phyloP scores from a whole-genome alignment of 2,329 filamentous ascomycete species.

The Ceratocystis diversiconidia region DNA sequence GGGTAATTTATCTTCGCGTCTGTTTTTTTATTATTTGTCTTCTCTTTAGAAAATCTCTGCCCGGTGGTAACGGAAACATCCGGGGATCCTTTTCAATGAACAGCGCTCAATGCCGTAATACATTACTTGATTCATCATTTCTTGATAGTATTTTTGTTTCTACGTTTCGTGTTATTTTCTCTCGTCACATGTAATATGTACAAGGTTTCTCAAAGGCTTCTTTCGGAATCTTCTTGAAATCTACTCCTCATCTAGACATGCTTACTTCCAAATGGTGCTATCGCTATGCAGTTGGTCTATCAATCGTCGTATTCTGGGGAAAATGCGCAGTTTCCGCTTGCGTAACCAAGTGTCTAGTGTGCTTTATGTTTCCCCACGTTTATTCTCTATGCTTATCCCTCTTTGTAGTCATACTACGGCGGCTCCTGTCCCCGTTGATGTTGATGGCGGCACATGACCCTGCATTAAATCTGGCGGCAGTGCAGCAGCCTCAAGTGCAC shows the following conservation, averaged over 20 bases:
- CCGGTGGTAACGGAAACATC: slow-evolving; percentile 7
- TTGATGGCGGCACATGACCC: neutral
- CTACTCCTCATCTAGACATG: too few relatives aligned
- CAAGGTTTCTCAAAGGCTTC: neutral
- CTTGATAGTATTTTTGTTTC: neutral
- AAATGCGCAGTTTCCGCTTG: too few relatives aligned
- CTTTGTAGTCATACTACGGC: neutral
- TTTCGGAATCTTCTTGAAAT: too few relatives aligned
- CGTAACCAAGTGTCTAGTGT: too few relatives aligned
- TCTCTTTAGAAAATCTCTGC: neutral
- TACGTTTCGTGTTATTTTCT: neutral
- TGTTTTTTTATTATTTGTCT: neutral
- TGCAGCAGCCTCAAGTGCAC: neutral
- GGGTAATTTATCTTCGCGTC: neutral
- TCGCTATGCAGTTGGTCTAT: too few relatives aligned
- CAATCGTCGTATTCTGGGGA: too few relatives aligned
- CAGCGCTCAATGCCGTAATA: slow-evolving; percentile 3
- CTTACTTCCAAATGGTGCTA: too few relatives aligned
- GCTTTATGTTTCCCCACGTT: neutral
- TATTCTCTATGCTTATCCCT: neutral
- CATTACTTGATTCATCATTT: neutral
- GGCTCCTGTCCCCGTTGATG: neutral
- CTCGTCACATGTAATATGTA: neutral
- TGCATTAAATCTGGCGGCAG: slow-evolving; percentile 4
- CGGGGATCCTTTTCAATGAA: neutral